Conservation (phyloP, 768 basidiomycete genomes). For the Porpolomopsis calyptriformis region DNA sequence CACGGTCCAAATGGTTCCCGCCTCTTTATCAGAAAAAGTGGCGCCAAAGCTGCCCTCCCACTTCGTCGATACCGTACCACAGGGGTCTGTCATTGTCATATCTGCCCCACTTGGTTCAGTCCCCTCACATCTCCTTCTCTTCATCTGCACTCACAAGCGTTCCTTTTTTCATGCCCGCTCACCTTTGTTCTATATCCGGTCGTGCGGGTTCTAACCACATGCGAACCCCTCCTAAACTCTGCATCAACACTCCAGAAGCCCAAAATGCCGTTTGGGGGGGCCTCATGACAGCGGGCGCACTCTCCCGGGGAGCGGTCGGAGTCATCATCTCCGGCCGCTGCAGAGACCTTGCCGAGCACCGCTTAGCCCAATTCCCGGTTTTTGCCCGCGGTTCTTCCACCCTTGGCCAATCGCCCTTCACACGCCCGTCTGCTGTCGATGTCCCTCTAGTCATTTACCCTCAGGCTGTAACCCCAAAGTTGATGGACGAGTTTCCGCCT, state of each 20-base stretch:
- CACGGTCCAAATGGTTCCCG: slow-evolving; percentile 73
- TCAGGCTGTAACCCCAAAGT: slow-evolving; percentile 19
- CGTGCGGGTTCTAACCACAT: neutral
- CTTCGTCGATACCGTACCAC: slow-evolving; percentile 70
- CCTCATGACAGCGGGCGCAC: slow-evolving; percentile 80
- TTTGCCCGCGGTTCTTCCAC: slow-evolving; percentile 78
- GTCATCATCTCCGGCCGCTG: slow-evolving; percentile 79
- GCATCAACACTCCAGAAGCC: slow-evolving; percentile 31
- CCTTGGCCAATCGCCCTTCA: slow-evolving; percentile 77
- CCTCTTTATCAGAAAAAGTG: slow-evolving; percentile 40
- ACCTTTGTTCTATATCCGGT: too few species aligned
- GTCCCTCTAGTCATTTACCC: slow-evolving; percentile 48
- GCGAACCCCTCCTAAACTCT: neutral
- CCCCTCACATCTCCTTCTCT: slow-evolving; percentile 6
- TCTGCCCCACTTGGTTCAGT: slow-evolving; percentile 57
- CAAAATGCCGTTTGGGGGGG: slow-evolving; percentile 90
- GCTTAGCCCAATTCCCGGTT: slow-evolving; percentile 60
- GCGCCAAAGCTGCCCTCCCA: slow-evolving; percentile 60
- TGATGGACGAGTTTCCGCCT: slow-evolving; percentile 37
- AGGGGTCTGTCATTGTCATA: slow-evolving; percentile 61
- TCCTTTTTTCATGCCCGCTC: too few species aligned
- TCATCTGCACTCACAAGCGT: too few species aligned
- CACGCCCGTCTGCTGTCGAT: slow-evolving; percentile 68
- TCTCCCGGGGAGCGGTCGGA: slow-evolving; percentile 55
- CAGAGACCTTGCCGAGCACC: slow-evolving; percentile 75